A percentile compares a stretch with the other conserved stretches of the same genome.
These are phyloP conservation scores for Lachancea cidri DNA, from an alignment of 805 yeast species.

Conservation along the genomic window DNA sequence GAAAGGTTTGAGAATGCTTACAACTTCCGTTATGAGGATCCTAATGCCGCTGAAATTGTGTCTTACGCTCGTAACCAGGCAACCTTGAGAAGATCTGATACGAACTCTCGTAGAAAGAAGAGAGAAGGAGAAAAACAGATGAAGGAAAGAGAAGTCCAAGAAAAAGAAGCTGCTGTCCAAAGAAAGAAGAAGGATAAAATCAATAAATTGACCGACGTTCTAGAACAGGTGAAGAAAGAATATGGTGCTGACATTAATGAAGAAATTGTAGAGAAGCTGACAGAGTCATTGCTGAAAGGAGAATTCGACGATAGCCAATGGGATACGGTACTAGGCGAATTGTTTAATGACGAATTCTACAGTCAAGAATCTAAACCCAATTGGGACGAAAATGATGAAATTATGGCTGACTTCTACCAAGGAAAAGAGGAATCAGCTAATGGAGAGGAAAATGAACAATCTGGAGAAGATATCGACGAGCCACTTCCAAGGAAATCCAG, in stretches of 20 bases:
- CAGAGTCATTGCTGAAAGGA: constrained; percentile 71
- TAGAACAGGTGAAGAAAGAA: constrained; percentile 38
- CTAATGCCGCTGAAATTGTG: constrained; percentile 82
- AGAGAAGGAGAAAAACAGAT: constrained; percentile 65
- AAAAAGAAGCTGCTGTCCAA: constrained; percentile 55
- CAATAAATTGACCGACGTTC: constrained; percentile 67
- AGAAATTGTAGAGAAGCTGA: constrained; percentile 57
- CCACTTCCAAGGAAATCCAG: constrained; percentile 39
- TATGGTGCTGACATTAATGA: constrained; percentile 48
- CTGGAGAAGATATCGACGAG: constrained; percentile 35
- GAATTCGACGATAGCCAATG: constrained; percentile 89
- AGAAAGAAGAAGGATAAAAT: constrained; percentile 73
- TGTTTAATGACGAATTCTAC: constrained; percentile 82
- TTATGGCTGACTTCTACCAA: constrained; percentile 38
- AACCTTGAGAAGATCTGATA: constrained; percentile 76
- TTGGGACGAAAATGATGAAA: constrained; percentile 58
- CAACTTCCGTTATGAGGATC: constrained; percentile 92
- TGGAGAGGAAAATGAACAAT: constrained; percentile 38
- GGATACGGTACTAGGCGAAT: constrained; percentile 80
- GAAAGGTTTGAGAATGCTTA: constrained; percentile 89
- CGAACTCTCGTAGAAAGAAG: constrained; percentile 71
- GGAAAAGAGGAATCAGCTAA: constrained; percentile 22
- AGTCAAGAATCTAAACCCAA: constrained; percentile 56
- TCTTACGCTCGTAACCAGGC: constrained; percentile 94
- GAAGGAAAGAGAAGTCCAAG: constrained; percentile 45